Evolutionary conservation across 495 filamentous ascomycete genomes (phyloP).

Genomic region (Talaromyces proteolyticus): DNA sequence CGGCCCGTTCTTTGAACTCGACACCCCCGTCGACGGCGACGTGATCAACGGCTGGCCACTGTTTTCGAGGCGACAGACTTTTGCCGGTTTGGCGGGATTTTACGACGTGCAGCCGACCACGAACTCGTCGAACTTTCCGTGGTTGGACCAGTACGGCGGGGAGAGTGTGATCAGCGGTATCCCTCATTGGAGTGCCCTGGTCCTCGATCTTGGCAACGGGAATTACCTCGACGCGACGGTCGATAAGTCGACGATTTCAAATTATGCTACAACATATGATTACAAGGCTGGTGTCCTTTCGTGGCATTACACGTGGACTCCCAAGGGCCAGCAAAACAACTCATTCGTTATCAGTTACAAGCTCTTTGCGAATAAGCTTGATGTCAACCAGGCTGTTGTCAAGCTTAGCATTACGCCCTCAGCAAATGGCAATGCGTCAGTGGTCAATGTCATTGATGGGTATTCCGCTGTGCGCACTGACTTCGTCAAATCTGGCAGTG

Average conservation of each 20-base stretch:
- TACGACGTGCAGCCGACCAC: constrained; percentile 58
- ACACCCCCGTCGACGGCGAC: constrained; percentile 40
- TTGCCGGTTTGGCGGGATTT: constrained; percentile 72
- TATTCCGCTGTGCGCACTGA: constrained; percentile 51
- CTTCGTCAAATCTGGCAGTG: constrained; percentile 45
- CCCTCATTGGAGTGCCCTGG: constrained; percentile 61
- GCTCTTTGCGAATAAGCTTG: constrained; percentile 55
- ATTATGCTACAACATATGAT: constrained; percentile 58
- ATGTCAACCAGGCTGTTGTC: constrained; percentile 58
- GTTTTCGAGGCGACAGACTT: constrained; percentile 59
- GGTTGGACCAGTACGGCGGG: constrained; percentile 65
- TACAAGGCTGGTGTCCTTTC: constrained; percentile 55
- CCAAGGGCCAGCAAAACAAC: constrained; percentile 32
- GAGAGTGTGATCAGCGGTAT: constrained; percentile 72
- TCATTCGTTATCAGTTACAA: constrained; percentile 53
- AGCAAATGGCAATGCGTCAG: constrained; percentile 35
- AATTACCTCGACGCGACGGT: constrained; percentile 57
- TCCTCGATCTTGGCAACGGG: constrained; percentile 50
- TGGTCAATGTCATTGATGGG: constrained; percentile 56
- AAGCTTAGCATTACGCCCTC: constrained; percentile 49
- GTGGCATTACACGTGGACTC: constrained; percentile 66
- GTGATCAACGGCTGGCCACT: constrained; percentile 73
- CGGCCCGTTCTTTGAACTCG: constrained; percentile 67
- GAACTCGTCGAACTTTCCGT: constrained; percentile 63
- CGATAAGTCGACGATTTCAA: constrained; percentile 48